Evolutionary conservation across 2,329 filamentous ascomycete species (phyloP), one percentile per base, ranked within the genome.

Genomic region (Ophiostoma sp.): DNA sequence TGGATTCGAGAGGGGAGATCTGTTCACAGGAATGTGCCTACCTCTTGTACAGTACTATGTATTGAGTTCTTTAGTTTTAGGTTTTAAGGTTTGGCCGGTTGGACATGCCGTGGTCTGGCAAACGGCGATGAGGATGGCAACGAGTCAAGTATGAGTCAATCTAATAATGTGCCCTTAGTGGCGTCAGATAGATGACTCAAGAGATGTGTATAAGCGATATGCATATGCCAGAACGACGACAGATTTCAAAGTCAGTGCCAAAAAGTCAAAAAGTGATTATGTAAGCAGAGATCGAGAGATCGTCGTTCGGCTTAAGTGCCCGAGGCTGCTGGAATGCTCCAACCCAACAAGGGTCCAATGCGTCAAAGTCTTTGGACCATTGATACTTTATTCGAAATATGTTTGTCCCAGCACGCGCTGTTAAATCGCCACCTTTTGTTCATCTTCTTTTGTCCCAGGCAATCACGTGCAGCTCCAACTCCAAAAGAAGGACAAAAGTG

Each of bases 1-100:
- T 66, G n/a, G 48, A 44, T 60, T n/a, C 67, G 31, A 71, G 20
- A 27, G 52, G 7, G 41, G 41, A 35, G n/a, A 54, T 54, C 33
- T 31, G 67, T 64, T 20, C 44, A 67, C 66, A 64, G 52, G 52
- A 57, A 57, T 57, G 52, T n/a, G n/a, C 41, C 1, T 41, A 13
- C 13, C 15, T 31, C 27, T 31, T 31, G 27, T 31, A 31, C 27
- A 31, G 3, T 31, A 31, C 27, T 31, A 31, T 31, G 27, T 31
- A 31, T 31, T 3, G 27, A 31, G 27, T 31, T 31, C 27, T 6
- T 4, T 13, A 3, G 27, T 33, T 62, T 62, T 62, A 62, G 27
- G 57, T 62, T 60, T 62, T 62, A 62, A 62, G 57, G 57, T 62
- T 62, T 35, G 23, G 48, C 48, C 27, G 20, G 39, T 13, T 41